Evolutionary conservation across 2,329 filamentous ascomycete genomes (phyloP), one percentile per base, ranked within the genome.

Genomic region (Xylariaceae sp.): DNA sequence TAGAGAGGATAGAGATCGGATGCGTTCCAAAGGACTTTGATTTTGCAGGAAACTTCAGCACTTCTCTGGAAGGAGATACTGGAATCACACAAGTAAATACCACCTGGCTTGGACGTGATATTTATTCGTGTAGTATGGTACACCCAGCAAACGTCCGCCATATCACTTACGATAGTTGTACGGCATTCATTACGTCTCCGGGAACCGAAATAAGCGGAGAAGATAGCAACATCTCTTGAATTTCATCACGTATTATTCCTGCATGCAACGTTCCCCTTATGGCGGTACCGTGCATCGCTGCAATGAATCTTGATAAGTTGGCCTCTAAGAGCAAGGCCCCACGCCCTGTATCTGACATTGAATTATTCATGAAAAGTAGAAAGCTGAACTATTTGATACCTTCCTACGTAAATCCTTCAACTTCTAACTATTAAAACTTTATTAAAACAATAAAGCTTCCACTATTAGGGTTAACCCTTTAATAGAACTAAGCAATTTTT

Each of bases 1-100:
- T 46, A 46, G 43, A 46, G 29, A n/a, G n/a, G 17, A 24, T 46
- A 46, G 29, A 47, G 44, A 47, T 24, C n/a, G 17, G n/a, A 47
- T 47, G 31, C 11, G 44, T 47, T 29, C 29, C n/a, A 6, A 34
- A 17, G 29, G 44, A 36, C 12, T 26, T 23, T 47, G 9, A 34
- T 26, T 47, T 26, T 47, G 19, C 19, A 36, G 31, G 19, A 47
- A 47, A 47, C 17, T 47, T 26, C 12, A 36, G 43, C 21, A 16
- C 44, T 45, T 47, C 14, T 47, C 16, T n/a, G 19, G 8, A 47
- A 36, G 12, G 29, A 47, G 29, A 36, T 26, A 26, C 24, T 26
- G 11, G 19, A 45, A 46, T 34, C 19, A n/a, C 19, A 11, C 6
- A 46, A 46, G 29, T 14, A 31, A n/a, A n/a, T n/a, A n/a, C 9